Percentiles rank a stretch among this genome's conserved stretches.
Conservation (phyloP, 164 flowering plant genomes). For the Brasenia schreberi region DNA sequence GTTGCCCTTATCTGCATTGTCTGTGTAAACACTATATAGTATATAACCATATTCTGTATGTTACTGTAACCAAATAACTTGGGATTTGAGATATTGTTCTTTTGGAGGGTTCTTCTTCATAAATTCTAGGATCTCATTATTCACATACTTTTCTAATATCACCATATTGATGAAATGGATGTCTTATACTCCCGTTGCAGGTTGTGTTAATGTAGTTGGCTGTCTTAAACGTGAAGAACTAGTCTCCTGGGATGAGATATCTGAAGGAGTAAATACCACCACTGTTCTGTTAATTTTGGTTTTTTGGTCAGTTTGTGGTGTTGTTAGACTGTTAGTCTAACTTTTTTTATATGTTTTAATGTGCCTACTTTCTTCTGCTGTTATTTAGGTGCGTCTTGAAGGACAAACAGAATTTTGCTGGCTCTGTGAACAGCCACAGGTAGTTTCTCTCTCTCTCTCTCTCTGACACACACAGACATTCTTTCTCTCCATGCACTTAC, state of each 20-base stretch:
- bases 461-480: too few relatives aligned
- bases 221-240: slow-evolving; percentile 72
- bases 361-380: slow-evolving; percentile 1
- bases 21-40: neutral
- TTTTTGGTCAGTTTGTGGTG: neutral
- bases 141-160: neutral
- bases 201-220: slow-evolving; percentile 84
- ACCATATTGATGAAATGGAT: neutral
- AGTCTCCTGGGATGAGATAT: slow-evolving; percentile 56
- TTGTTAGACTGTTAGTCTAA: neutral
- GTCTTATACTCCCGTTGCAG: slow-evolving; percentile 14
- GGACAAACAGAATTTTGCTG: slow-evolving; percentile 80
- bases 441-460: slow-evolving; percentile 7
- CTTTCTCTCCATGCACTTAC: too few relatives aligned
- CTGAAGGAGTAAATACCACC: slow-evolving; percentile 48
- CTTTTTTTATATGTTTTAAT: neutral
- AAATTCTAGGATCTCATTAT: neutral
- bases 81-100: neutral
- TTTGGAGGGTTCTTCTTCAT: neutral
- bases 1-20: neutral
- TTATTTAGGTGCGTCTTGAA: slow-evolving; percentile 65
- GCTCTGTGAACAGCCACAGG: slow-evolving; percentile 90
- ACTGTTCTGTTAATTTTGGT: neutral
- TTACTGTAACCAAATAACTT: neutral
- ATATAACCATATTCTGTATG: neutral